A percentile compares a stretch with the other conserved stretches of the same genome.
These are phyloP conservation scores for Tolypocladium pustulatum DNA, from an alignment of 2,329 filamentous ascomycete genomes.

Conservation along the genomic window DNA sequence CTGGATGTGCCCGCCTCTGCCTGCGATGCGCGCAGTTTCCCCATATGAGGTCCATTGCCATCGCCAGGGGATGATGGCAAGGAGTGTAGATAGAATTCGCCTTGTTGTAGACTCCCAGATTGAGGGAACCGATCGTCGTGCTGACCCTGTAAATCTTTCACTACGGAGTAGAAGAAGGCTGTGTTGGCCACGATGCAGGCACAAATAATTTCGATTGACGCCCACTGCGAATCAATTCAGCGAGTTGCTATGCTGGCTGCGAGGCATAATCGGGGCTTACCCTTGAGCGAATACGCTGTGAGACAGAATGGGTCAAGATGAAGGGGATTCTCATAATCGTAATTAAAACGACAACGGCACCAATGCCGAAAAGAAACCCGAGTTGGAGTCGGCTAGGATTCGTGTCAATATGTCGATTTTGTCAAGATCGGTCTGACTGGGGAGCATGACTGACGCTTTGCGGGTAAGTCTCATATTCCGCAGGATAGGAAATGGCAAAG, in stretches of 20 bases:
- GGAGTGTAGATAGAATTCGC: not conserved
- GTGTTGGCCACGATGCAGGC: not conserved
- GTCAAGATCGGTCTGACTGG: not conserved
- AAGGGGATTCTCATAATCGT: not conserved
- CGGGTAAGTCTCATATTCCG: not conserved
- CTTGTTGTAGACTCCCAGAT: not conserved
- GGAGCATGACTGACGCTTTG: not conserved
- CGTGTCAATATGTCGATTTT: not conserved
- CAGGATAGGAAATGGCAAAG: not conserved
- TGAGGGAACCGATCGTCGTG: not conserved
- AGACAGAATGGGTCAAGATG: not conserved
- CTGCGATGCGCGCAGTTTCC: not conserved
- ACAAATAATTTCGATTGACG: not conserved
- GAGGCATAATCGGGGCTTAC: not conserved
- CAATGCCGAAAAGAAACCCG: not conserved
- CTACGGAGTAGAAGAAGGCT: not conserved
- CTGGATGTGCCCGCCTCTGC: not conserved
- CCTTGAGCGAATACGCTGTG: not conserved
- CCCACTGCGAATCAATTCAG: not conserved
- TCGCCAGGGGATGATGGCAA: not conserved
- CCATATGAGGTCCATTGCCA: not conserved
- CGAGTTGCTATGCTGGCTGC: not conserved
- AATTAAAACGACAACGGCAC: not conserved
- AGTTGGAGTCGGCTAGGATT: not conserved
- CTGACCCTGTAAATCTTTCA: not conserved